A percentile compares a stretch with the other conserved stretches of the same genome.
Conservation (phyloP, 2,329 filamentous ascomycete genomes). For the Microdochium bolleyi region DNA sequence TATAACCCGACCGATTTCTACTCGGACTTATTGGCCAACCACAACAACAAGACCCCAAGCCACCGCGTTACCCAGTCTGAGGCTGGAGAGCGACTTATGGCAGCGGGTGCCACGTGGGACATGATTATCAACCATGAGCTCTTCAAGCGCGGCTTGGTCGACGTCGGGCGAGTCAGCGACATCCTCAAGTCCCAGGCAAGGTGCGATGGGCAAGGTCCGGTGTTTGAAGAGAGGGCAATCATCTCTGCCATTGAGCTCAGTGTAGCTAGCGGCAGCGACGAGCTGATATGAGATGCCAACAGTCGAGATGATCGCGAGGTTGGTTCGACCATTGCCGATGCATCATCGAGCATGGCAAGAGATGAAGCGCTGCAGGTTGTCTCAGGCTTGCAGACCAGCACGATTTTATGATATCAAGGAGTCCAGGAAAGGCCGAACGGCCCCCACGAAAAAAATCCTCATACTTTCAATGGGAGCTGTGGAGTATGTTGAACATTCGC, state of each 20-base stretch:
- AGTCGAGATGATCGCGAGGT: not conserved
- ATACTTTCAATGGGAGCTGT: not conserved
- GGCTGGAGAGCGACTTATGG: slow-evolving; percentile 62
- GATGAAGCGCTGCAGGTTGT: too few relatives aligned
- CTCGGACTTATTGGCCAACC: slow-evolving; percentile 50
- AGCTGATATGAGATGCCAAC: slow-evolving; percentile 48
- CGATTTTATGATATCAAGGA: not conserved
- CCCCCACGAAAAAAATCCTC: not conserved
- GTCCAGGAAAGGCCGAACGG: not conserved
- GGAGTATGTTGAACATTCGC: not conserved
- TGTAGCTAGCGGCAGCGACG: slow-evolving; percentile 68
- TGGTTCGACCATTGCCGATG: too few relatives aligned
- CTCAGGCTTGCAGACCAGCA: too few relatives aligned
- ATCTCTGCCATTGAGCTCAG: slow-evolving; percentile 70
- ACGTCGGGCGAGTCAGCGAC: slow-evolving; percentile 75
- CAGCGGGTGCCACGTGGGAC: slow-evolving; percentile 80
- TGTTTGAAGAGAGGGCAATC: slow-evolving; percentile 74
- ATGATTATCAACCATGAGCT: slow-evolving; percentile 74
- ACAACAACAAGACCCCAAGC: slow-evolving; percentile 54
- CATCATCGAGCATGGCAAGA: too few relatives aligned
- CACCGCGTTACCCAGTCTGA: slow-evolving; percentile 62
- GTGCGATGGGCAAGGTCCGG: slow-evolving; percentile 82
- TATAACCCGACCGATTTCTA: slow-evolving; percentile 70
- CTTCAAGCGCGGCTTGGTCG: slow-evolving; percentile 69
- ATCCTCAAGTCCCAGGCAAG: slow-evolving; percentile 65